Base-by-base conservation (phyloP, 2,329 filamentous ascomycete genomes). In the Aureobasidium subglaciale region DNA sequence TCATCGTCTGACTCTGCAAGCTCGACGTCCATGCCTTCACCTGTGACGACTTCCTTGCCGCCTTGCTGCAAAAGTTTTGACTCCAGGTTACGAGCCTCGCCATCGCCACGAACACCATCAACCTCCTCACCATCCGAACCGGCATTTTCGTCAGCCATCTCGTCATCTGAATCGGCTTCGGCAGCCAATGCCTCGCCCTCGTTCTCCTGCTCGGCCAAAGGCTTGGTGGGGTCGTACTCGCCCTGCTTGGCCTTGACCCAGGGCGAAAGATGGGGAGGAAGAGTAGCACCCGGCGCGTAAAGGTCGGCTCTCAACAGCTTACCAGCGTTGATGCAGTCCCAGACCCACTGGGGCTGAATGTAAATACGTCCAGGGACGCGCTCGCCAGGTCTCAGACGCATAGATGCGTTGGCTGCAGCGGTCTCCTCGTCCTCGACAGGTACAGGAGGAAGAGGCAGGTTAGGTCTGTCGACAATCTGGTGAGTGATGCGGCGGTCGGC, bases 341-440 rank as follows among this genome's bases (percentile, higher is more conserved):
- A 99, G 4, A 99, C 84, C 92, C 95, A 99, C 70, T 99, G 93
- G 18, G 93, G 93, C 75, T 99, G 93, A 56, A 99, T 75, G 64
- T 99, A 99, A 60, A 84, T 90, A 62, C 93, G 82, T 32, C 92
- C 92, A n/a, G 92, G 90, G 59, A 97, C 86, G 59, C 90, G 84
- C 60, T 83, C 83, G 65, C 88, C 87, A 27, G 78, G 74, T 65
- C 73, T 75, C 59, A 78, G 65, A 11, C 61, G 71, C 59, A 71
- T 75, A 32, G 71, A 65, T 46, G 65, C 60, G 59, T 67, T 60
- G 84, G 73, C 68, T 78, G 81, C 68, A 79, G 81, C 45, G 74
- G 75, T 59, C 76, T 87, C 73, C 82, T 82, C 71, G 45, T 76
- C 72, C 55, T 78, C 76, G 57, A 74, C 70, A 5, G 58, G 58